Percentiles rank a stretch among this genome's conserved stretches.
Conservation (phyloP, 495 filamentous ascomycete species). For the Penicillium riverlandense region DNA sequence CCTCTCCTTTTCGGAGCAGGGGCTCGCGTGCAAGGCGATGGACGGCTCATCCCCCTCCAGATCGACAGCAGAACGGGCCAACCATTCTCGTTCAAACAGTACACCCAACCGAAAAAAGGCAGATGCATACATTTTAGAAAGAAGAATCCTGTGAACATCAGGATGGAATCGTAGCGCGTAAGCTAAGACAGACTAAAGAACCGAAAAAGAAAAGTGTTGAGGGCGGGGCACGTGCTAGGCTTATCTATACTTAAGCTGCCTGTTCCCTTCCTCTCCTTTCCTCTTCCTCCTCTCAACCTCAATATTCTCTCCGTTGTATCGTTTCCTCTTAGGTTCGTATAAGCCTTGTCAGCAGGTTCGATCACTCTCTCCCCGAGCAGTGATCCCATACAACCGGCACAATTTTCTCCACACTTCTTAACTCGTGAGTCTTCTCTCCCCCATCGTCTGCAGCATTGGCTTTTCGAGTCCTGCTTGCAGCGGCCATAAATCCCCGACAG, state of each 20-base stretch:
- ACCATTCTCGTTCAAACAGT: no score
- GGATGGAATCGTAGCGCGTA: no score
- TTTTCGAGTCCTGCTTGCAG: no score
- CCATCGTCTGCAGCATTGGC: neutral
- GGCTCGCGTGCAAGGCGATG: no score
- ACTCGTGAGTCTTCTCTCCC: slow-evolving; percentile 36
- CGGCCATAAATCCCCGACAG: no score
- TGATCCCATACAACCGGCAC: slow-evolving; percentile 42
- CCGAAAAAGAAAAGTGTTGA: neutral
- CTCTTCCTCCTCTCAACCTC: slow-evolving; percentile 4
- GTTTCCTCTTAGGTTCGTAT: slow-evolving; percentile 20
- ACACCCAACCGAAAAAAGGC: no score
- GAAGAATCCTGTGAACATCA: no score
- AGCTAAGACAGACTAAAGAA: neutral
- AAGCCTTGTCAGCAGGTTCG: slow-evolving; percentile 30
- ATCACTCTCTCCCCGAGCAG: slow-evolving; percentile 35
- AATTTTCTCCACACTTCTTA: slow-evolving; percentile 45
- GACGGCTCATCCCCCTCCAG: no score
- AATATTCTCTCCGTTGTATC: slow-evolving; percentile 1
- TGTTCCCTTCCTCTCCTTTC: slow-evolving; percentile 1
- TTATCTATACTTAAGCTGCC: no score
- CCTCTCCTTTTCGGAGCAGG: no score
- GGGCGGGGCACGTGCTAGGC: neutral
- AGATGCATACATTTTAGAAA: no score
- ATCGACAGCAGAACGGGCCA: no score